These are phyloP conservation scores for Lentinula sp. DNA, from an alignment of 768 basidiomycete species.

Conservation along the genomic window DNA sequence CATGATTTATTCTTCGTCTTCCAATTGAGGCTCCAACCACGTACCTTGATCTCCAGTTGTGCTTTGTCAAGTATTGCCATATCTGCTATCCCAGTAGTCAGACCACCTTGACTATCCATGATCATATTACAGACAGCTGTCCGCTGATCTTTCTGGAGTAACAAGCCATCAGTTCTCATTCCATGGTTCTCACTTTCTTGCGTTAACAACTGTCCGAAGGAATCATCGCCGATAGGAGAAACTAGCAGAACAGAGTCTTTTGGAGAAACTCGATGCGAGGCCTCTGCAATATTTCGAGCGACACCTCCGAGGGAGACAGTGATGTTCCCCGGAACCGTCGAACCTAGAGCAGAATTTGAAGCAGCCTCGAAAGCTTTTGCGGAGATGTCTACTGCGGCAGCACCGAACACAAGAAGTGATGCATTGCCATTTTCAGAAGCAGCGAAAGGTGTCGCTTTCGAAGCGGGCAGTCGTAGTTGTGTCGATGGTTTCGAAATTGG, in stretches of 20 bases:
- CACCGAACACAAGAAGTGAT: constrained; percentile 71
- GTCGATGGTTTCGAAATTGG: neutral
- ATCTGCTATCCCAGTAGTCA: constrained; percentile 87
- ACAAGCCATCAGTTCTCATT: constrained; percentile 77
- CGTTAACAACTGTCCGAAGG: constrained; percentile 63
- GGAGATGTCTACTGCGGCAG: constrained; percentile 86
- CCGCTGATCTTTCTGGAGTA: constrained; percentile 31
- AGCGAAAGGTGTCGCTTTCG: neutral
- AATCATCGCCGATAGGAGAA: constrained; percentile 71
- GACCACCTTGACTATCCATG: constrained; percentile 61
- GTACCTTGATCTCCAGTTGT: constrained; percentile 34
- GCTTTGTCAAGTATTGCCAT: constrained; percentile 62
- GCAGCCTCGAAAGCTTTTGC: constrained; percentile 33
- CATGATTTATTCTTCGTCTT: neutral
- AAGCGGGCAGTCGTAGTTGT: neutral
- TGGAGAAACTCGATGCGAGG: constrained; percentile 61
- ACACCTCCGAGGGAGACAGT: constrained; percentile 80
- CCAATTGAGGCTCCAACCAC: constrained; percentile 31
- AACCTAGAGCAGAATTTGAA: constrained; percentile 38
- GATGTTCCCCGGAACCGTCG: constrained; percentile 79
- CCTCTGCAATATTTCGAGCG: constrained; percentile 92
- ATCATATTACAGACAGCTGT: constrained; percentile 89
- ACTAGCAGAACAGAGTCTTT: constrained; percentile 42
- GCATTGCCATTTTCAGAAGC: constrained; percentile 16
- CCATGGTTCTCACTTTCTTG: constrained; percentile 55